Percentiles rank a stretch among this genome's conserved stretches.
Evolutionary conservation across 371 early-diverging fungal genomes (phyloP).

Genomic region (Mycotypha africana): DNA sequence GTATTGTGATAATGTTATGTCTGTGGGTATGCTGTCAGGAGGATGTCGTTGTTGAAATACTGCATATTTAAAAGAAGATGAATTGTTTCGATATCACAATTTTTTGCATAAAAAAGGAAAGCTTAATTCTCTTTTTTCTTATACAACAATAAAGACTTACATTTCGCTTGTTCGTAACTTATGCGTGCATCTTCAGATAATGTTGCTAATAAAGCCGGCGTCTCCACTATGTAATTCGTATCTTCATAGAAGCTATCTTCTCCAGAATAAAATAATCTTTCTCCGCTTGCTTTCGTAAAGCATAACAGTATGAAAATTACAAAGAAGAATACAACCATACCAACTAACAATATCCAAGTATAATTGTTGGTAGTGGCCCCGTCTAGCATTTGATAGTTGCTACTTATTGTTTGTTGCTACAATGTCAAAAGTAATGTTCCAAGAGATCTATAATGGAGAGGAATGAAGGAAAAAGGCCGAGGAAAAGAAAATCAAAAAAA

Average conservation of each 20-base stretch:
- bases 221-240: slow-evolving; percentile 28
- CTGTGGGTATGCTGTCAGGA: slow-evolving; percentile 55
- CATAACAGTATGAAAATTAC: slow-evolving; percentile 35
- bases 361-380: slow-evolving; percentile 13
- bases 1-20: slow-evolving; percentile 57
- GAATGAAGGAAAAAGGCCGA: slow-evolving; percentile 5
- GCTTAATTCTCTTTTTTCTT: not conserved
- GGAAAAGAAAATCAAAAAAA: slow-evolving; percentile 1
- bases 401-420: too few relatives aligned
- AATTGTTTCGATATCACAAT: too few relatives aligned
- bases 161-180: slow-evolving; percentile 41
- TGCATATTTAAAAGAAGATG: slow-evolving; percentile 2
- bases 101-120: not conserved
- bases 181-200: slow-evolving; percentile 40
- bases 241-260: slow-evolving; percentile 28
- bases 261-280: slow-evolving; percentile 26
- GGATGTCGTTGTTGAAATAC: slow-evolving; percentile 54
- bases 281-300: slow-evolving; percentile 39
- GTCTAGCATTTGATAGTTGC: slow-evolving; percentile 9
- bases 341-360: slow-evolving; percentile 41
- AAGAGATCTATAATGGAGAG: not conserved
- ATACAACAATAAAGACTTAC: slow-evolving; percentile 5
- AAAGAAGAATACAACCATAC: slow-evolving; percentile 41
- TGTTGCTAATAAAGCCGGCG: slow-evolving; percentile 28
- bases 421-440: too few relatives aligned